Base-by-base conservation (phyloP, 768 basidiomycete genomes). In the Gautieria morchelliformis region DNA sequence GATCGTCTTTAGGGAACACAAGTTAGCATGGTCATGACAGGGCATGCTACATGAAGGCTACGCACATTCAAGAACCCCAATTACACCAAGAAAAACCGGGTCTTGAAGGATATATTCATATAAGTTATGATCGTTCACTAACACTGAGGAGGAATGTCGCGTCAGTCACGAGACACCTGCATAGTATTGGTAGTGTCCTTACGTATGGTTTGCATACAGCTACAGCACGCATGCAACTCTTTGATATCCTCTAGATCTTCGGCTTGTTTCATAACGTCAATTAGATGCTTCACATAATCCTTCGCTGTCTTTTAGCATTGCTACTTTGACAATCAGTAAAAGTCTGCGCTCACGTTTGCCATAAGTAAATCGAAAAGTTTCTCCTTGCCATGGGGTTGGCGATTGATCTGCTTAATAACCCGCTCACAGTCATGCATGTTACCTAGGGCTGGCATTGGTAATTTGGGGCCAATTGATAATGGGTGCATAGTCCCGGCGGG, bases 61-160 rank as follows among this genome's bases (percentile, higher is more conserved):
- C 90, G 58, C 61, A 95, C 94, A 99, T 78, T 99, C 96, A 61
- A 99, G 83, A 78, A 98, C 95, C 47, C 94, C 93, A 42, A 94
- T 83, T 49, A 97, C 89, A 50, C 91, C 93, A 62, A 88, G 81
- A 72, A 96, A 98, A 53, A 93, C 73, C 39, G 93, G 89, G 65
- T 98, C 94, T 56, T 91, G 86, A 40, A 98, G 78, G 62, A 99
- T 87, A 67, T 93, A 89, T 71, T 99, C 95, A 68, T 94, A 94
- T 69, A 99, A 81, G 41, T 78, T 78, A 68, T 93, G 93, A 70
- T 99, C 96, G 68, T 97, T 97, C 66, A 97, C 79, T 76, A 92
- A 83, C 61, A 99, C 93, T 96, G 66, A 17, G 58, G 35, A 35
- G 19, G 5, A n/a, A 33, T 32, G 20, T 47, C 24, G 12, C 33